phyloP scores from a whole-genome alignment of 768 basidiomycete genomes.

The Lentinula guzmanii region DNA sequence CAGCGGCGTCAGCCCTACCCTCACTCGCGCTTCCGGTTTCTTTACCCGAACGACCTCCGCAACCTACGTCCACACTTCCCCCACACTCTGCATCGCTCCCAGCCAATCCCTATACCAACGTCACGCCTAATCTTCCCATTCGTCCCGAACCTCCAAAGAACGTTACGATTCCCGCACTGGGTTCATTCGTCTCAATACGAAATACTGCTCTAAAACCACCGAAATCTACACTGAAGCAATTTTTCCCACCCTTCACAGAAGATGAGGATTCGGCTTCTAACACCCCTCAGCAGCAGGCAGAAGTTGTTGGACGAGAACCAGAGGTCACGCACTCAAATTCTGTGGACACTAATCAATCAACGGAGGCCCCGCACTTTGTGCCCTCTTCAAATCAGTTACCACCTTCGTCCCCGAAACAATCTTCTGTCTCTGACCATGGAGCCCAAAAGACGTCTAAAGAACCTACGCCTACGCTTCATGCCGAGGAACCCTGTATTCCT shows the following conservation, averaged over 20 bases:
- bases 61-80: background rate
- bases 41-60: background rate
- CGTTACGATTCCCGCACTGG: background rate
- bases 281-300: background rate
- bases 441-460: background rate
- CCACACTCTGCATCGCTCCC: background rate
- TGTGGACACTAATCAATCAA: background rate
- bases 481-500: background rate
- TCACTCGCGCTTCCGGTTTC: background rate
- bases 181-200: slow-evolving; percentile 18
- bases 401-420: background rate
- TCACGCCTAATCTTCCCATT: background rate
- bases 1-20: background rate
- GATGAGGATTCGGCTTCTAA: slow-evolving; percentile 24
- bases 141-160: background rate
- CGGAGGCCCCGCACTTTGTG: background rate
- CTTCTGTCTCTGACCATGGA: background rate
- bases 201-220: slow-evolving; percentile 65
- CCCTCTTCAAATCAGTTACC: background rate
- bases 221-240: slow-evolving; percentile 60
- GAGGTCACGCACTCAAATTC: background rate
- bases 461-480: background rate
- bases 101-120: background rate
- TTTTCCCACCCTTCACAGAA: slow-evolving; percentile 82
- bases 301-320: background rate